These are phyloP conservation scores for Echria macrotheca DNA, from an alignment of 495 filamentous ascomycete genomes.

Conservation along the genomic window DNA sequence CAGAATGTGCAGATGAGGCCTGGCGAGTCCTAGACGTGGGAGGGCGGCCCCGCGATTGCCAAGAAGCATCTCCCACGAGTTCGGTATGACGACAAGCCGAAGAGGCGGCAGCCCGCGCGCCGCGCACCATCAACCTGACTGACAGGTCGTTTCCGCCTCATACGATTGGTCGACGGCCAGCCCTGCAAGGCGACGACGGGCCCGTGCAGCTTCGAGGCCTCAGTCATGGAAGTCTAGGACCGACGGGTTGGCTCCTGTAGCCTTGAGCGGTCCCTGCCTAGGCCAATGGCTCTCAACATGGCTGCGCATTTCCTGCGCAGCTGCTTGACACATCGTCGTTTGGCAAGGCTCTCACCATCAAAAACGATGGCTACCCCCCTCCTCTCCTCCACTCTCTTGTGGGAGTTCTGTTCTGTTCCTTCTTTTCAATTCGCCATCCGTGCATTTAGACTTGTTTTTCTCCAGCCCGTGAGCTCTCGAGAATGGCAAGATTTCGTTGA, in stretches of 20 bases:
- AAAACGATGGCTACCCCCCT: background rate
- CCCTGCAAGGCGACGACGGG: slow-evolving; percentile 2
- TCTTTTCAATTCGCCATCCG: no score
- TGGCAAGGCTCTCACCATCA: slow-evolving; percentile 9
- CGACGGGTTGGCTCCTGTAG: slow-evolving; percentile 10
- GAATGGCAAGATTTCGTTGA: background rate
- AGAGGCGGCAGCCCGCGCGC: slow-evolving; percentile 2
- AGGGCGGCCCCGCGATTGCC: background rate
- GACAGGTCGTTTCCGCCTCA: background rate
- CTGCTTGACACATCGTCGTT: background rate
- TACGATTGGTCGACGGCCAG: slow-evolving; percentile 1
- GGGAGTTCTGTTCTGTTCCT: background rate
- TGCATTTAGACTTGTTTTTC: no score
- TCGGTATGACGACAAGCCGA: slow-evolving; percentile 16
- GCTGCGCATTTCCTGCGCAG: slow-evolving; percentile 11
- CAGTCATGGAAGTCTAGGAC: slow-evolving; percentile 3
- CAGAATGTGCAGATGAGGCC: background rate
- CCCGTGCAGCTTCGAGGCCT: slow-evolving; percentile 7
- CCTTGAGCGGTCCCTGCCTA: slow-evolving; percentile 7
- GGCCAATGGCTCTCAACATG: background rate
- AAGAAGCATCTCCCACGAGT: slow-evolving; percentile 5
- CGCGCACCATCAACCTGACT: no score
- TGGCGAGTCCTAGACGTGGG: slow-evolving; percentile 5
- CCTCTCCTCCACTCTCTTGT: background rate
- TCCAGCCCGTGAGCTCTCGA: background rate